Evolutionary conservation across 768 basidiomycete species (phyloP), one percentile per base, ranked within the genome.

Genomic region (Termitomyces eurrhizus): DNA sequence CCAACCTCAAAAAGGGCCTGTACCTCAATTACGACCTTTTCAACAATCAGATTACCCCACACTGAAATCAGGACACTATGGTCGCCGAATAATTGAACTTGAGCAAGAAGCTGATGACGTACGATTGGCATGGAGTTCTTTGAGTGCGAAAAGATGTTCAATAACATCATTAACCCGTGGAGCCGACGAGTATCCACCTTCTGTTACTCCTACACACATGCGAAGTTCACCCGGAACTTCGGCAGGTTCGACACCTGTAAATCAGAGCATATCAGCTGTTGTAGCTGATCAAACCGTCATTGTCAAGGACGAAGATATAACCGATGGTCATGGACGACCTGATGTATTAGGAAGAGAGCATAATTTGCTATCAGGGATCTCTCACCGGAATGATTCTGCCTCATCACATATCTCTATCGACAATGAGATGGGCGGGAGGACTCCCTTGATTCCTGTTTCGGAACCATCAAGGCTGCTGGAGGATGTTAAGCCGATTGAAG

Each of bases 41-140:
- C 45, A 49, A 13, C 12, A 9, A 12, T 14, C 7, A 49, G 12
- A 33, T 33, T 7, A 44, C 3, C 29, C 29, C 29, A 21, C n/a
- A 21, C n/a, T 44, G 4, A 1, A n/a, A 32, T 6, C 12, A 11
- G 59, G 49, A 33, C n/a, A 12, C 7, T 12, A 52, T 7, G 45
- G n/a, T 32, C 41, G 7, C 12, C 24, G 26, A 44, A 42, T 62
- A 36, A 44, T 21, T 8, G 62, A 62, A 36, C 54, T 62, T 5
- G 62, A 62, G 41, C 57, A 32, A 45, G 58, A 58, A 21, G 58
- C 62, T 21, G 41, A 56, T 48, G 62, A 58, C 33, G 62, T 42
- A 16, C 53, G 49, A 12, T 37, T 54, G 24, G 62, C 58, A 29
- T 62, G 62, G 62, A 52, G 57, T 3, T 59, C 26, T 32, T 14